Conservation (phyloP, 2,329 filamentous ascomycete species). For the Zymoseptoria pseudotritici region DNA sequence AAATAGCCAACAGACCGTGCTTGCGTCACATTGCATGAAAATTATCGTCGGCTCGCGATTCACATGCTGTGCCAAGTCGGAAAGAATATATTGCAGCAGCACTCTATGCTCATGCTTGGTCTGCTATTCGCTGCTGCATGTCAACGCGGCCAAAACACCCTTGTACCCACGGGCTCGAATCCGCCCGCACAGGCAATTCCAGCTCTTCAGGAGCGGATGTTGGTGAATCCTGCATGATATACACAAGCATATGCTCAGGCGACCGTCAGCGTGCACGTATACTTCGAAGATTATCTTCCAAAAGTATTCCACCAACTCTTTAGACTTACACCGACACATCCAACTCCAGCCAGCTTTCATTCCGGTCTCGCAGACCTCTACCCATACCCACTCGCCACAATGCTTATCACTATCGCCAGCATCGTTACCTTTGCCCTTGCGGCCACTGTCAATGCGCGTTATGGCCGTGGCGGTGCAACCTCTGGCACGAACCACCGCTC, state of each 20-base stretch:
- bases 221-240: not conserved
- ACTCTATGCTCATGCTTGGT: not conserved
- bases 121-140: not conserved
- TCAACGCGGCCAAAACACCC: not conserved
- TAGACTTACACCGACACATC: not conserved
- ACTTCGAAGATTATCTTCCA: not conserved
- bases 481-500: conserved; percentile 1
- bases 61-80: not conserved
- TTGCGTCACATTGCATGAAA: not conserved
- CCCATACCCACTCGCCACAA: not conserved
- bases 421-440: not conserved
- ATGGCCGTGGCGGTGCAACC: not conserved
- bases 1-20: not conserved
- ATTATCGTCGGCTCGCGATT: not conserved
- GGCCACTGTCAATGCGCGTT: not conserved
- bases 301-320: not conserved
- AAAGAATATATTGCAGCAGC: not conserved
- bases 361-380: not conserved
- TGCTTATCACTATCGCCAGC: not conserved
- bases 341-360: not conserved
- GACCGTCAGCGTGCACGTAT: not conserved
- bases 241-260: not conserved
- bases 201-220: not conserved
- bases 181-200: not conserved
- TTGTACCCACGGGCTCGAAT: not conserved